A percentile compares a stretch with the other conserved stretches of the same genome.
Conservation (phyloP, 257 asterid species). For the Nyctanthes arbortristis region DNA sequence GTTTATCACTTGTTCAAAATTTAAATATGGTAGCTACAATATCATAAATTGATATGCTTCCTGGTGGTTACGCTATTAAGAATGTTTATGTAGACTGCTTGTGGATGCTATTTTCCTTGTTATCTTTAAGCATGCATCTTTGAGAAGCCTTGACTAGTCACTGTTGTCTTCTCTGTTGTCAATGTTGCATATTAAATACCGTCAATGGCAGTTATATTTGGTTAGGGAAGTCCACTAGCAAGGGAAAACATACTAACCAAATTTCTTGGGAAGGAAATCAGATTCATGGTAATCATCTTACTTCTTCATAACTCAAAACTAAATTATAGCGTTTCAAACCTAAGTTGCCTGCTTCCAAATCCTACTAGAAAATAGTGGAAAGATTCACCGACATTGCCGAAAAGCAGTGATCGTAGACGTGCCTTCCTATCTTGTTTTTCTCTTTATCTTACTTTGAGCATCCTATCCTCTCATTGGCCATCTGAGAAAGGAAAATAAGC, state of each 20-base stretch:
- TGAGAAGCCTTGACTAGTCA: not conserved
- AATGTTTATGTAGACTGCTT: not conserved
- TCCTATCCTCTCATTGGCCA: not conserved
- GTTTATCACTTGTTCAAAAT: not conserved
- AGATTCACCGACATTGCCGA: not conserved
- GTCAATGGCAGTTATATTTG: not conserved
- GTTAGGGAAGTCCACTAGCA: not conserved
- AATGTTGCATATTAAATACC: not conserved
- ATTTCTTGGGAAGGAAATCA: no score
- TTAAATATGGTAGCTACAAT: not conserved
- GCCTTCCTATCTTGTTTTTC: not conserved
- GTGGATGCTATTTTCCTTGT: not conserved
- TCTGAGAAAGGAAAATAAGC: not conserved
- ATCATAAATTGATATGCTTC: not conserved
- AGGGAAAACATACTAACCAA: no score
- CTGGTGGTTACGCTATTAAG: not conserved
- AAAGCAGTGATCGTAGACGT: not conserved
- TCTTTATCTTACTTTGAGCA: not conserved
- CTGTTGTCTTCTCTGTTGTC: not conserved
- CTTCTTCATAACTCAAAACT: not conserved
- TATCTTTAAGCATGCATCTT: not conserved
- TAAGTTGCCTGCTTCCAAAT: not conserved
- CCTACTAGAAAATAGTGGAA: not conserved
- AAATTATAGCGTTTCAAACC: not conserved
- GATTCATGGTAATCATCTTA: no score